These are phyloP conservation scores for Periconia sp. DNA, from an alignment of 2,329 filamentous ascomycete species.

Conservation along the genomic window DNA sequence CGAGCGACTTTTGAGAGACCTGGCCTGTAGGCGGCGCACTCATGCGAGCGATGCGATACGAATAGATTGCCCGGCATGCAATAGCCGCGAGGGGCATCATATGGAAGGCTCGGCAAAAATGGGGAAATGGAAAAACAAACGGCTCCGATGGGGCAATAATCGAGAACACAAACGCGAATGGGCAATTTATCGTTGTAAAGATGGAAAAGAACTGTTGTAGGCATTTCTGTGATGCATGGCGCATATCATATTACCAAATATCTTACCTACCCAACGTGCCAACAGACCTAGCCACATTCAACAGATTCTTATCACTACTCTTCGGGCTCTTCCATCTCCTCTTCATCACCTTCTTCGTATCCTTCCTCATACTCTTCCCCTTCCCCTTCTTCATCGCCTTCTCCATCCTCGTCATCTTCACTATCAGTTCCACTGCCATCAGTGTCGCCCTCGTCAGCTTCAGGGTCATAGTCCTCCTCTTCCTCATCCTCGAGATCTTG, in stretches of 20 bases:
- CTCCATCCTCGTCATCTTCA: conserved; percentile 37
- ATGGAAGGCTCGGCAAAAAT: conserved; percentile 8
- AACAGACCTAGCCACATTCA: too few relatives aligned
- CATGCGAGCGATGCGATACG: not conserved
- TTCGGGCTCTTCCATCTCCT: conserved; percentile 35
- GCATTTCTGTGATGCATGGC: too few relatives aligned
- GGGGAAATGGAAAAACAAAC: conserved; percentile 8
- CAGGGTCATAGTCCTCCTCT: conserved; percentile 51
- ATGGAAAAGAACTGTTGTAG: too few relatives aligned
- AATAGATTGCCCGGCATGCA: conserved; percentile 9
- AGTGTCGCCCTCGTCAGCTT: conserved; percentile 46
- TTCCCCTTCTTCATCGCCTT: conserved; percentile 32
- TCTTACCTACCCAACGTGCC: too few relatives aligned
- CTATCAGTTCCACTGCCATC: conserved; percentile 45
- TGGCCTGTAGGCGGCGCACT: conserved; percentile 1
- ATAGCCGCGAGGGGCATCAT: conserved; percentile 4
- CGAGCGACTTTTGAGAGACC: too few relatives aligned
- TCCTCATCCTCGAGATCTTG: conserved; percentile 49
- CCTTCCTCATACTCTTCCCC: conserved; percentile 41
- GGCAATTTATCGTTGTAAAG: too few relatives aligned
- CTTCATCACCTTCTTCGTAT: conserved; percentile 26
- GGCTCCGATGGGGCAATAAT: too few relatives aligned
- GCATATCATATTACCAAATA: too few relatives aligned
- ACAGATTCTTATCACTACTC: conserved; percentile 4
- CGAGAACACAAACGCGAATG: too few relatives aligned